These are phyloP conservation scores for Neurospora tetrasperma DNA, from an alignment of 495 filamentous ascomycete species.

Conservation along the genomic window DNA sequence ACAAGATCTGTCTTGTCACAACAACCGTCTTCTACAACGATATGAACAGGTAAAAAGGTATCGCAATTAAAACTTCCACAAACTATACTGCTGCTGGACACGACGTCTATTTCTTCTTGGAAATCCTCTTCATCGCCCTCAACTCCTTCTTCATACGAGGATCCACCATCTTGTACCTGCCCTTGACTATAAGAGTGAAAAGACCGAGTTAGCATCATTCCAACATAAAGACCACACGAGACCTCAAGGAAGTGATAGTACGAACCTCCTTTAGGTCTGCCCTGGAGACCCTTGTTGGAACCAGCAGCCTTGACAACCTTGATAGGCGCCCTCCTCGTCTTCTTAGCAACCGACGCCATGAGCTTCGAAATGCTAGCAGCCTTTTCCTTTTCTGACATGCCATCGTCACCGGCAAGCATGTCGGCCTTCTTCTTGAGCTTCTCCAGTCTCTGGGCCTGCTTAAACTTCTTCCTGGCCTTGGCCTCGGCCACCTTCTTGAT, in stretches of 20 bases:
- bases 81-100: neutral
- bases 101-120: conserved; percentile 26
- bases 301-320: conserved; percentile 88
- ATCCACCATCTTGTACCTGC: conserved; percentile 98
- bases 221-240: neutral
- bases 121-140: conserved; percentile 70
- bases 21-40: neutral
- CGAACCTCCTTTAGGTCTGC: conserved; percentile 27
- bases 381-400: conserved; percentile 91
- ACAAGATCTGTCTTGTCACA: neutral
- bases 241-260: neutral
- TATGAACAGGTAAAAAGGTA: neutral
- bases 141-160: conserved; percentile 96
- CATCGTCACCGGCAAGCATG: conserved; percentile 74
- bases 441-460: conserved; percentile 80
- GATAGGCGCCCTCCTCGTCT: conserved; percentile 72
- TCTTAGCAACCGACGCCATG: conserved; percentile 71
- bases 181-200: conserved; percentile 53
- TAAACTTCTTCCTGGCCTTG: conserved; percentile 91
- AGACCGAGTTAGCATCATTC: neutral
- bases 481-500: conserved; percentile 99
- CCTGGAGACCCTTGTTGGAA: conserved; percentile 65
- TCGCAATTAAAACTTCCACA: neutral
- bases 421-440: conserved; percentile 93
- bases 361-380: conserved; percentile 71